Base-by-base conservation (phyloP, 2,329 filamentous ascomycete species). In the Elsinoe perseae region DNA sequence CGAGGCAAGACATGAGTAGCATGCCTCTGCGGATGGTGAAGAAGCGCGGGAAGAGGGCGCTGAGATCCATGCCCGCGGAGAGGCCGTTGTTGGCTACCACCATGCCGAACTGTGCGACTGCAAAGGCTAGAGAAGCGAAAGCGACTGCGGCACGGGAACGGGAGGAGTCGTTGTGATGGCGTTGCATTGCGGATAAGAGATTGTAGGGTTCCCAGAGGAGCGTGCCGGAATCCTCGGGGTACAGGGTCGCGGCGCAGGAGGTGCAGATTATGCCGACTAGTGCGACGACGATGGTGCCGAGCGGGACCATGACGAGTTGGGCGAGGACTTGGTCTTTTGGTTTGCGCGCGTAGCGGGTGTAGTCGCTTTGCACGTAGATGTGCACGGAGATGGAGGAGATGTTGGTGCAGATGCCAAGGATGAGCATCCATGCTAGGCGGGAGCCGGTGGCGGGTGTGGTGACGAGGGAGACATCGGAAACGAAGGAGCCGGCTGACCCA, bases 371-470 rank as follows among this genome's bases (percentile, higher is more conserved):
- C 68, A 67, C 16, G 64, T 66, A 57, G 21, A 63, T 58, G 42
- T 56, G 57, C 36, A 73, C 71, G 20, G 70, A 70, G 59, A 64
- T 64, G 57, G 60, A 63, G 38, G 61, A 64, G 21, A 78, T 77
- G 64, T 58, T 58, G 28, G 57, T 56, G 42, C 50, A 55, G 43
- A 58, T 58, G 34, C 50, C 57, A 6, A 56, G 52, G 36, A 58
- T 28, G 25, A 58, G 38, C 50, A 56, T 56, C 57, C 57, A 58
- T 28, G 27, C 57, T 8, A 58, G 25, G 10, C 25, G 42, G 3
- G 78, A 78, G 46, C 75, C 67, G 61, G 79, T 77, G 65, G 78
- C 77, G 14, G 75, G 79, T 66, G 78, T 78, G 57, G 79, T 65
- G 12, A 77, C 65, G 12, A 32, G 4, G n/a, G 48, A 52, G 48